Evolutionary conservation across 495 filamentous ascomycete genomes (phyloP).

Genomic region (Penicillium mononematosum): DNA sequence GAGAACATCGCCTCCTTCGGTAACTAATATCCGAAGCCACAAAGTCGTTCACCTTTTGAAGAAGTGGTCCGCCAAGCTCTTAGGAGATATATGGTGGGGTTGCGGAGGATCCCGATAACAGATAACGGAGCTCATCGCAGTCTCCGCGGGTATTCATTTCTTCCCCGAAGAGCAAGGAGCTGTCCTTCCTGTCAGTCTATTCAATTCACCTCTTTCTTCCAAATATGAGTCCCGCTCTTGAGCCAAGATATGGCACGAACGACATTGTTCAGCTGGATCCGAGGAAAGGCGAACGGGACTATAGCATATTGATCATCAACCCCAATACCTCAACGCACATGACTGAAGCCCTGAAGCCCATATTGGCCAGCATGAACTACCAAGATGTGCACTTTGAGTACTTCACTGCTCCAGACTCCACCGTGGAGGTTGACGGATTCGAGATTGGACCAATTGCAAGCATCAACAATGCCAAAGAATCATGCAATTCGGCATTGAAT

Average conservation of each 20-base stretch:
- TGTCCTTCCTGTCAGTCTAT: neutral
- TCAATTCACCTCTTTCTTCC: neutral
- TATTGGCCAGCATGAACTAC: conserved; percentile 54
- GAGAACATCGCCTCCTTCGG: neutral
- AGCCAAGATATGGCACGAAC: neutral
- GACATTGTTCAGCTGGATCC: conserved; percentile 21
- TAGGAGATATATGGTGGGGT: conserved; percentile 1
- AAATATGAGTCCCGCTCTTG: conserved; percentile 2
- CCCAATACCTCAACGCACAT: conserved; percentile 84
- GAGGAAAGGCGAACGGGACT: conserved; percentile 15
- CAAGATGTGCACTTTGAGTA: conserved; percentile 51
- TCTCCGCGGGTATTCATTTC: neutral
- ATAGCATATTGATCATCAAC: conserved; percentile 77
- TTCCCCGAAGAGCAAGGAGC: neutral
- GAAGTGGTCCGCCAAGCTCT: neutral
- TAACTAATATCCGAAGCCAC: neutral
- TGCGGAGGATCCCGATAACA: conserved; percentile 23
- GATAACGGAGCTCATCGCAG: conserved; percentile 15
- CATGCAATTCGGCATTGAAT: conserved; percentile 53
- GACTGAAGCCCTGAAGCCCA: conserved; percentile 70
- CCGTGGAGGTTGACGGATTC: conserved; percentile 30
- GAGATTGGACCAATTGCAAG: conserved; percentile 36
- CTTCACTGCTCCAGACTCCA: conserved; percentile 53
- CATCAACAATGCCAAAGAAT: conserved; percentile 52
- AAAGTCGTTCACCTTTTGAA: neutral